Base-by-base conservation (phyloP, 2,329 filamentous ascomycete species). In the Cladophialophora psammophila region DNA sequence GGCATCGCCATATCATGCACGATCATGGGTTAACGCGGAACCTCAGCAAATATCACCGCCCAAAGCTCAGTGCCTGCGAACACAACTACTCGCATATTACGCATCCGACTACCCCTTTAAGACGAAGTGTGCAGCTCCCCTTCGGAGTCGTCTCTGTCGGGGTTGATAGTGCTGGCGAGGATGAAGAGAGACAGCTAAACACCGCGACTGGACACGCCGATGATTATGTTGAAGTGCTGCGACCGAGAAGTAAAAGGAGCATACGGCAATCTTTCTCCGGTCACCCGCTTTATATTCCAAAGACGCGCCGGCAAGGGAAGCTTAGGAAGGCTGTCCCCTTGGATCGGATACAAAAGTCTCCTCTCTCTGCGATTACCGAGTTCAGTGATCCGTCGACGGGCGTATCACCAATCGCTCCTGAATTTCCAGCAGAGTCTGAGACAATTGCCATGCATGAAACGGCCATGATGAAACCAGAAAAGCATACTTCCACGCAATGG, bases 201-300 rank as follows among this genome's bases (percentile, higher is more conserved):
- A 42, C 54, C 15, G 20, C 45, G 26, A 72, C 76, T 45, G 63
- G 70, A 7, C 71, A 66, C 20, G 53, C 75, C 10, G 69, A 70
- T 3, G 74, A 78, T 35, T 52, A 61, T 64, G 76, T 76, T 59
- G 74, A 74, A 20, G n/a, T 63, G 15, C 32, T 61, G 26, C 63
- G 15, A 13, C 45, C 56, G 3, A 48, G 59, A 31, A 20, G n/a
- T 15, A 70, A 73, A 36, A 38, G 62, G 32, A 64, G 59, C 31
- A 67, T 66, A 38, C 42, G 54, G 13, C 56, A 54, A 10, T 63
- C 62, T n/a, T 77, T 78, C 10, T 67, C 76, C 20, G 75, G 77
- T 40, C 71, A 75, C 48, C 77, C 78, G 1, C 71, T 80, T 10
- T 75, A 76, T 31, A 75, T 75, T 42, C 75, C 78, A 38, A 73